Evolutionary conservation across 176 grass and related monocot species (phyloP), one percentile per base, ranked within the genome.

Genomic region (Thinopyrum elongatum): DNA sequence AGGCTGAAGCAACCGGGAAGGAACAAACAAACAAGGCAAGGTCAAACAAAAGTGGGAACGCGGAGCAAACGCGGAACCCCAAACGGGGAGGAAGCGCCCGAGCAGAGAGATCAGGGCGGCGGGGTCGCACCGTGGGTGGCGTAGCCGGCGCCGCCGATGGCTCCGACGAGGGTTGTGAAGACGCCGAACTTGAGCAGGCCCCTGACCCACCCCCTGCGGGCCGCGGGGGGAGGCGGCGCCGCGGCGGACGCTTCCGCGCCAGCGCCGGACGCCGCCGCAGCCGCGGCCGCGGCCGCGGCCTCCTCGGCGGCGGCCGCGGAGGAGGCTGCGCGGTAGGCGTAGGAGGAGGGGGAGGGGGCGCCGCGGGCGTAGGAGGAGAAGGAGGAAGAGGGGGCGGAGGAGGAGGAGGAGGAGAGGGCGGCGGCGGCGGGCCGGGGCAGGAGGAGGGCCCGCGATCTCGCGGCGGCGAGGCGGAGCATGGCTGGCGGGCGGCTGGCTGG

Each of bases 171-270:
- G 64, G 88, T 76, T 7, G 96, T 76, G 70, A 98, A 67, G 29
- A 35, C 82, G 31, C 97, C 92, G 76, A 88, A 84, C 74, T 92
- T 98, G 75, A 91, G 74, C 65, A 85, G 74, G 46, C 86, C 47
- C 91, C 91, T 69, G 31, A 88, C 74, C 91, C 93, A 89, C 49
- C 88, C 68, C 70, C 67, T 90, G 25, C 64, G 70, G 21, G 82
- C 67, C 41, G 33, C 39, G 7, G 86, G 86, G 13, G 80, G 42
- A 4, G 86, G 74, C 11, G 69, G 12, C 3, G 70, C 17, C 2
- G 39, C n/a, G 0, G 27, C 63, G 3, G 69, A 35, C 68, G 82
- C 27, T 6, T 44, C 70, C 9, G 62, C 87, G 19, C 59, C 85
- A 7, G 85, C 64, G 12, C 70, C 72, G 36, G 38, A 42, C 5